Conservation (phyloP, 768 basidiomycete species). For the Pleurotus tuber-regium region DNA sequence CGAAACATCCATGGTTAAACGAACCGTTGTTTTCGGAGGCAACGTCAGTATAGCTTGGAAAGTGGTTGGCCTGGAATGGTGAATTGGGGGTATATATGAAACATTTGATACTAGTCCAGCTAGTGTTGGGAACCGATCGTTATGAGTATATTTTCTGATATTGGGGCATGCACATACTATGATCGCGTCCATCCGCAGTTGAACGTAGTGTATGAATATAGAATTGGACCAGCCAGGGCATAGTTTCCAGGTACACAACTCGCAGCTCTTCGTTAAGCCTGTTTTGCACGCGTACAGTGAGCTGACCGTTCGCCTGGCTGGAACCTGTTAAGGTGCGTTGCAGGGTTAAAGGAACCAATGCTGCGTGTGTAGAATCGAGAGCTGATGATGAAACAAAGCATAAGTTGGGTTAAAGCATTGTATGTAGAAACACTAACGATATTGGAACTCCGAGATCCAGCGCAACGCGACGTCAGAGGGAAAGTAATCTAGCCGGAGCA, state of each 20-base stretch:
- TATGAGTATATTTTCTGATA: background rate
- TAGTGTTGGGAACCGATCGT: conserved; percentile 22
- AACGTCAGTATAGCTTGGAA: conserved; percentile 69
- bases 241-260: conserved; percentile 81
- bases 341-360: conserved; percentile 55
- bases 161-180: conserved; percentile 34
- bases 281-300: conserved; percentile 69
- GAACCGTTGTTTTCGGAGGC: conserved; percentile 64
- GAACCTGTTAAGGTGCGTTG: conserved; percentile 71
- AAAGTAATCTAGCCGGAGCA: conserved; percentile 29
- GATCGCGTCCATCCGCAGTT: conserved; percentile 40
- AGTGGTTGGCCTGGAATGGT: conserved; percentile 73
- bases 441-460: conserved; percentile 56
- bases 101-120: conserved; percentile 65
- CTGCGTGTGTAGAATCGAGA: conserved; percentile 29
- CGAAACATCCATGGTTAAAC: conserved; percentile 68
- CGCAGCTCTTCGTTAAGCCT: conserved; percentile 39
- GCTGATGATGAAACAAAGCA: conserved; percentile 24
- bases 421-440: conserved; percentile 44
- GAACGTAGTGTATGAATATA: conserved; percentile 78
- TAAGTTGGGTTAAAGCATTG: background rate
- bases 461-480: conserved; percentile 57
- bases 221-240: conserved; percentile 91
- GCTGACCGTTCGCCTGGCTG: conserved; percentile 72
- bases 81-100: conserved; percentile 63